Evolutionary conservation across 2,329 filamentous ascomycete genomes (phyloP).

Genomic region (Xylaria sp.): DNA sequence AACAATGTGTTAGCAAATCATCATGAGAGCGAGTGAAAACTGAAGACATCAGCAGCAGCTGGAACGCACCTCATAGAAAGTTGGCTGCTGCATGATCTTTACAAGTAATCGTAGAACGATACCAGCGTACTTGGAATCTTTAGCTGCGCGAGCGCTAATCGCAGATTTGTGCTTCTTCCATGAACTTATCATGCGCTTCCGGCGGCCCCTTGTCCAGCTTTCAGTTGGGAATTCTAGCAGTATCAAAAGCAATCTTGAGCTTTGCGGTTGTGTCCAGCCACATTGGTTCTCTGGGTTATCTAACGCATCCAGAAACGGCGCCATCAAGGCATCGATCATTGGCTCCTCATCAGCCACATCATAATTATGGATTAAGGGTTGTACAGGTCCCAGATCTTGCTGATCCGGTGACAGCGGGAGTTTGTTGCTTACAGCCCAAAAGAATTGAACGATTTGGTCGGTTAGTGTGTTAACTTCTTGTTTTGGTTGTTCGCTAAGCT

Average conservation of each 20-base stretch:
- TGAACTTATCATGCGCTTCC: slow-evolving; percentile 50
- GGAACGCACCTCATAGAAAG: slow-evolving; percentile 48
- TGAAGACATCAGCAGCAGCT: background rate
- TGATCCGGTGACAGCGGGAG: slow-evolving; percentile 21
- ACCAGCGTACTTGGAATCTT: slow-evolving; percentile 41
- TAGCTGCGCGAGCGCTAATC: slow-evolving; percentile 39
- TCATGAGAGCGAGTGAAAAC: background rate
- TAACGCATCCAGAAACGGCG: slow-evolving; percentile 43
- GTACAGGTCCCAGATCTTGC: slow-evolving; percentile 34
- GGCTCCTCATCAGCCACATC: slow-evolving; percentile 46
- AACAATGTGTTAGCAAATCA: slow-evolving; percentile 22
- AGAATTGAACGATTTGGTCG: slow-evolving; percentile 42
- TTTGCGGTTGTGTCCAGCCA: slow-evolving; percentile 45
- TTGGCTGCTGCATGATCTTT: slow-evolving; percentile 48
- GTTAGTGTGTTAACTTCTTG: slow-evolving; percentile 38
- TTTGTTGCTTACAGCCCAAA: slow-evolving; percentile 39
- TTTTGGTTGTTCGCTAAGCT: slow-evolving; percentile 42
- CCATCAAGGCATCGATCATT: slow-evolving; percentile 45
- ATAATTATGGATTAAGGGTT: slow-evolving; percentile 41
- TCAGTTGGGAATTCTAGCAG: slow-evolving; percentile 47
- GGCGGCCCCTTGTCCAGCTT: slow-evolving; percentile 46
- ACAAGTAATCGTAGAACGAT: slow-evolving; percentile 46
- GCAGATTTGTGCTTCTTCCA: slow-evolving; percentile 46
- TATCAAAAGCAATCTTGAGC: slow-evolving; percentile 39
- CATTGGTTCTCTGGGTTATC: slow-evolving; percentile 37